Percentiles rank a stretch among this genome's conserved stretches.
phyloP scores from a whole-genome alignment of 2,329 filamentous ascomycete genomes.

The Calonectria leucothoes region DNA sequence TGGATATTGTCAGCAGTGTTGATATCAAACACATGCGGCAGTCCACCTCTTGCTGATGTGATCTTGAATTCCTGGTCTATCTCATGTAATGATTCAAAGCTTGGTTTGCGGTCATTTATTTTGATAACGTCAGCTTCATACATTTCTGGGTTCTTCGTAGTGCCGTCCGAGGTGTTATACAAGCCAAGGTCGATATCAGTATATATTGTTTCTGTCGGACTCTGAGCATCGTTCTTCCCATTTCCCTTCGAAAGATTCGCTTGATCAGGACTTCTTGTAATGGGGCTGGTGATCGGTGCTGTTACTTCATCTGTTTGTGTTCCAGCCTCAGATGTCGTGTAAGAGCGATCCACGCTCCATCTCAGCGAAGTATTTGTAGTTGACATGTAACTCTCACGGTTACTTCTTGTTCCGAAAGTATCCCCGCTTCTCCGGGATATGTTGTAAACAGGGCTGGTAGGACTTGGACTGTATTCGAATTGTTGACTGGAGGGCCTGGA shows the following conservation, averaged over 20 bases:
- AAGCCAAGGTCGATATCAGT: neutral
- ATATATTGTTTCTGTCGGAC: neutral
- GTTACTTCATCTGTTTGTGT: conserved; percentile 41
- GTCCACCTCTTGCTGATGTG: neutral
- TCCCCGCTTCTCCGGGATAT: conserved; percentile 46
- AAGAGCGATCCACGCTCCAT: conserved; percentile 26
- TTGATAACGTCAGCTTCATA: neutral
- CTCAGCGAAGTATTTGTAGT: conserved; percentile 19
- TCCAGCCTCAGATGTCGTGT: conserved; percentile 39
- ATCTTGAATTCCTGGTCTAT: neutral
- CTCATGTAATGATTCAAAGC: neutral
- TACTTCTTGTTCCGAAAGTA: conserved; percentile 29
- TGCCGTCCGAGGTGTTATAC: neutral
- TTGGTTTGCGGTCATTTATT: too few relatives aligned
- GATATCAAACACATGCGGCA: neutral
- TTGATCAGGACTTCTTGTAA: conserved; percentile 3
- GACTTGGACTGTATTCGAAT: conserved; percentile 51
- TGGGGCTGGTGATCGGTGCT: conserved; percentile 24
- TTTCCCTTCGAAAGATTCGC: neutral
- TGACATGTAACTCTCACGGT: conserved; percentile 35
- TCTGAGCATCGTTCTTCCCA: neutral
- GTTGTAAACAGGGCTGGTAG: conserved; percentile 50
- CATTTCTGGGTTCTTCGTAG: neutral
- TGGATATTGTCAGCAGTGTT: neutral
- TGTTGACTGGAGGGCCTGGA: conserved; percentile 48